phyloP scores from a whole-genome alignment of 257 asterid genomes.

The Solanum etuberosum region DNA sequence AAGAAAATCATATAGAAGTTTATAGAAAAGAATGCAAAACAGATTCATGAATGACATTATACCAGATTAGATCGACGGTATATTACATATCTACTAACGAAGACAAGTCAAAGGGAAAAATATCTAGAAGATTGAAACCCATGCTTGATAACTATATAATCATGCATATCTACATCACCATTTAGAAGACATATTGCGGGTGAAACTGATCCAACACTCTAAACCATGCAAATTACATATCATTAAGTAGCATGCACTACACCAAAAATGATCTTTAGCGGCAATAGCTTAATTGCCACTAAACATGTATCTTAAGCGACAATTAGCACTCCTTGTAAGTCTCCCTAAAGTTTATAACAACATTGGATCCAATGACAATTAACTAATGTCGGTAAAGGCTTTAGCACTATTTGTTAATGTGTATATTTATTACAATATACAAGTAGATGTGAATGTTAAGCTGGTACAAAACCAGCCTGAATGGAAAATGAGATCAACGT shows the following conservation, averaged over 20 bases:
- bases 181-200: neutral
- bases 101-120: neutral
- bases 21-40: neutral
- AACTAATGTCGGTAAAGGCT: no score
- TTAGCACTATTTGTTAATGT: no score
- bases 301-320: no score
- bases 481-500: neutral
- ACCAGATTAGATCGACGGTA: neutral
- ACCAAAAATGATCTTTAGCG: no score
- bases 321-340: no score
- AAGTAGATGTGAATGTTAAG: neutral
- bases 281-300: no score
- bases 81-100: neutral
- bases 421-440: neutral
- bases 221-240: neutral
- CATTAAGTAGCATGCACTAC: neutral
- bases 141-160: neutral
- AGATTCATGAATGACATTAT: neutral
- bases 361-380: no score
- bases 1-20: neutral
- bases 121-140: neutral
- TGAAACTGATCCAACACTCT: neutral
- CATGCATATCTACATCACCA: neutral
- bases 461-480: neutral
- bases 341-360: no score